A percentile compares a stretch with the other conserved stretches of the same genome.
Evolutionary conservation across 176 grass and related monocot species (phyloP).

Genomic region (Phoenix dactylifera): DNA sequence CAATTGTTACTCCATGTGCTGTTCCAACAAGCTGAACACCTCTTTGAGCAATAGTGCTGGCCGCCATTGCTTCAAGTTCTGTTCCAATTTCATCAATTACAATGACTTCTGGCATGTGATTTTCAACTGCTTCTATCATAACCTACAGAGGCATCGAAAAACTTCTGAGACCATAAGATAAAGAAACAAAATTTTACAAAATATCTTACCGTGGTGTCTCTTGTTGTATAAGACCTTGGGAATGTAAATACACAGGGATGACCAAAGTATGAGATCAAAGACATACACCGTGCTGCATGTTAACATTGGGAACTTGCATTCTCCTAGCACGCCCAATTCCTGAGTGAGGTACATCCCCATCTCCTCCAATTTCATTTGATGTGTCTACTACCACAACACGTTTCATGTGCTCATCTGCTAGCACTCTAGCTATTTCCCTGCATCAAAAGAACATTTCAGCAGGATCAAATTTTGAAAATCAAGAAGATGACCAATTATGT

Average conservation of each 20-base stretch:
- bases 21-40: constrained; percentile 96
- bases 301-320: constrained; percentile 99
- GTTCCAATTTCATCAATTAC: constrained; percentile 98
- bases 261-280: constrained; percentile 9
- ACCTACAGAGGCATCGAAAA: constrained; percentile 32
- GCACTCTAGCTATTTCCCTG: constrained; percentile 94
- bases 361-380: constrained; percentile 96
- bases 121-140: constrained; percentile 99
- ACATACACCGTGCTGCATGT: constrained; percentile 87
- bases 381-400: constrained; percentile 95
- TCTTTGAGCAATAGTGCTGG: constrained; percentile 98
- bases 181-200: neutral
- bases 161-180: neutral
- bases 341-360: constrained; percentile 89
- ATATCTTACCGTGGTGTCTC: no score
- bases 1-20: constrained; percentile 93
- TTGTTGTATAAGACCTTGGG: no score
- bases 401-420: constrained; percentile 83
- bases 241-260: neutral
- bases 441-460: constrained; percentile 13
- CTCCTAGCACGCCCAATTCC: constrained; percentile 88
- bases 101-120: constrained; percentile 99
- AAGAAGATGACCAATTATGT: no score
- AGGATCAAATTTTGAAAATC: neutral
- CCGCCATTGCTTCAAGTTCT: constrained; percentile 90